These are phyloP conservation scores for Tuber indicum DNA, from an alignment of 495 filamentous ascomycete species.

Conservation along the genomic window DNA sequence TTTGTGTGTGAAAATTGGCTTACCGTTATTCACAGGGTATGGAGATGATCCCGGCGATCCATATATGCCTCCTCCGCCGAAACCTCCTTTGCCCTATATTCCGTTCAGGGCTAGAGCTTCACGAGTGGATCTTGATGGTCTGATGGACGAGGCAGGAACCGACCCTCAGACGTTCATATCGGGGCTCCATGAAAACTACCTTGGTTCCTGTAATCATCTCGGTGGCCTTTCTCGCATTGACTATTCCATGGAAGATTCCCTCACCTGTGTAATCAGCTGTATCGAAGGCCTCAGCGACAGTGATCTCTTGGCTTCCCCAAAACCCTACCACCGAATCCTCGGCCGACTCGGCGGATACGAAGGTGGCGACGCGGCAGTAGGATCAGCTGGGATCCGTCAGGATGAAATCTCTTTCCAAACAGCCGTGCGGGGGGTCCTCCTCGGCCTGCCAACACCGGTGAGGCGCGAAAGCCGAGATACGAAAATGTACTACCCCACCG, in stretches of 20 bases:
- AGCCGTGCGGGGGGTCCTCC: constrained; percentile 73
- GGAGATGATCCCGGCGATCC: constrained; percentile 36
- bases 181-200: constrained; percentile 93
- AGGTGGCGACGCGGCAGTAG: constrained; percentile 46
- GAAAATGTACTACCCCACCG: constrained; percentile 83
- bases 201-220: constrained; percentile 67
- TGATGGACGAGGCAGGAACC: constrained; percentile 84
- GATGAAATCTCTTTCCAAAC: constrained; percentile 89
- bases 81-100: constrained; percentile 42
- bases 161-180: constrained; percentile 82
- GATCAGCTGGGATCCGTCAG: constrained; percentile 69
- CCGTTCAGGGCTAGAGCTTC: constrained; percentile 57
- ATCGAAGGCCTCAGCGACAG: constrained; percentile 80
- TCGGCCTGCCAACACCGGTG: constrained; percentile 77
- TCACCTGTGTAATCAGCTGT: constrained; percentile 66
- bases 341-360: constrained; percentile 46
- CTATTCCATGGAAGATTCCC: constrained; percentile 49
- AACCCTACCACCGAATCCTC: constrained; percentile 50
- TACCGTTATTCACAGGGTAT: constrained; percentile 6
- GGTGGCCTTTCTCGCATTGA: constrained; percentile 46
- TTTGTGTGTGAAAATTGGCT: background rate
- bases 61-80: constrained; percentile 41
- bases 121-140: constrained; percentile 59
- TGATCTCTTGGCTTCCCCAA: constrained; percentile 64
- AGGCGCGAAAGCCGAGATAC: constrained; percentile 51